Base-by-base conservation (phyloP, 176 grass and related monocot genomes). In the Pontederia crassipes region DNA sequence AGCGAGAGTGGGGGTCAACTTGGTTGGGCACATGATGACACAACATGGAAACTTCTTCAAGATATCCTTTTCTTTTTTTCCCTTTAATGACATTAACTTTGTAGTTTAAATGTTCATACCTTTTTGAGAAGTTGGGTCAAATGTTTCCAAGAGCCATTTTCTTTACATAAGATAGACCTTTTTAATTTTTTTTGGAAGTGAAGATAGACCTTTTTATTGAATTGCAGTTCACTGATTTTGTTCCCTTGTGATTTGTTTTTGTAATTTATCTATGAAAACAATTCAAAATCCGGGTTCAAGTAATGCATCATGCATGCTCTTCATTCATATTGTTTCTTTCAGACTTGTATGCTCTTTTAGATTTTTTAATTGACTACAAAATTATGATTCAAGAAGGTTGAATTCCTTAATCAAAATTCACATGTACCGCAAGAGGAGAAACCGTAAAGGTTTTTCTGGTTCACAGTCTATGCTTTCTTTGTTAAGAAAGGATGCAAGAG, bases 11-110 rank as follows among this genome's bases (percentile, higher is more conserved):
- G 89, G 89, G 62, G 61, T 72, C 72, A 78, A 95, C 76, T 68
- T 95, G 69, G 86, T 88, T 69, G 81, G 89, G 59, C 89, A 95
- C 76, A 70, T 95, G 72, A 85, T 79, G 16, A 72, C 74, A 78
- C 89, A 95, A 66, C 89, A 95, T 65, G 84, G 59, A 48, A 95
- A 62, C 70, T 88, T 82, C 68, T 88, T 88, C 57, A 88, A 95
- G 85, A 95, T 95, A 92, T 92, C 88, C 88, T 92, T 92, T 80
- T 72, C 71, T n/a, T 26, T 29, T 17, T 78, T 0, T 24, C 11
- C 59, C 17, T 28, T 58, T 28, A 59, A 20, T 8, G 0, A 29
- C 45, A 24, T 24, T 20, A 40, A 51, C 6, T 1, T 40, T 40
- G 32, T 40, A 40, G 32, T 40, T 40, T 40, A 40, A 40, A 40